A percentile compares a stretch with the other conserved stretches of the same genome.
Evolutionary conservation across 2,329 filamentous ascomycete genomes (phyloP).

Genomic region (Trichothecium roseum): DNA sequence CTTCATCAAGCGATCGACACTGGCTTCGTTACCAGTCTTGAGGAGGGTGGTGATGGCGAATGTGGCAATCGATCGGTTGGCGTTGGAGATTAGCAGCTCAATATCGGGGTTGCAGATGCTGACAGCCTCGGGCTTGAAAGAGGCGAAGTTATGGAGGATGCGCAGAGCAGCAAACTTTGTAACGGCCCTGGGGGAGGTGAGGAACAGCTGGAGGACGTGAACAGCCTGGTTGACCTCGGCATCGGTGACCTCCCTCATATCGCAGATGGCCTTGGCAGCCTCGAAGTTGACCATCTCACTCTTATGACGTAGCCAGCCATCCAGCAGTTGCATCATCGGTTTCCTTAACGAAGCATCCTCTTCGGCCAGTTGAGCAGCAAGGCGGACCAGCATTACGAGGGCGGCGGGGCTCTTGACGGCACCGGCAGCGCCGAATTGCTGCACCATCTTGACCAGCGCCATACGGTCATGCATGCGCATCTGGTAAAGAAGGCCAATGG

Average conservation of each 20-base stretch:
- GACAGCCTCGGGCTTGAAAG: slow-evolving; percentile 90
- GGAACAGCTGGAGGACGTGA: slow-evolving; percentile 90
- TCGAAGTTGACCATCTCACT: slow-evolving; percentile 99
- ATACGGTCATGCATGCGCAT: slow-evolving; percentile 97
- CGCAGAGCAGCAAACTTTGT: slow-evolving; percentile 96
- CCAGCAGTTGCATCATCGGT: slow-evolving; percentile 94
- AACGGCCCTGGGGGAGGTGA: slow-evolving; percentile 88
- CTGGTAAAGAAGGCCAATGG: slow-evolving; percentile 92
- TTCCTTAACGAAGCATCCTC: slow-evolving; percentile 82
- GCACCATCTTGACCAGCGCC: slow-evolving; percentile 99
- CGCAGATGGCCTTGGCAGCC: slow-evolving; percentile 94
- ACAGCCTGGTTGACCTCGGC: slow-evolving; percentile 86
- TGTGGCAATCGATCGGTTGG: slow-evolving; percentile 93
- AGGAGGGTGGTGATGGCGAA: slow-evolving; percentile 97
- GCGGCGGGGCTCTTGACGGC: slow-evolving; percentile 93
- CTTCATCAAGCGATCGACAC: slow-evolving; percentile 95
- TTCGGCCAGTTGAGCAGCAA: slow-evolving; percentile 88
- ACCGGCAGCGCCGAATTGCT: slow-evolving; percentile 87
- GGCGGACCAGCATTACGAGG: slow-evolving; percentile 80
- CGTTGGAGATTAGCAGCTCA: slow-evolving; percentile 91
- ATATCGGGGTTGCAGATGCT: slow-evolving; percentile 95
- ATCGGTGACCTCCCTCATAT: slow-evolving; percentile 87
- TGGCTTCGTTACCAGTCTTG: slow-evolving; percentile 96
- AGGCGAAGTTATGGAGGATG: slow-evolving; percentile 91
- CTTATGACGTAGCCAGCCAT: slow-evolving; percentile 96